phyloP scores from a whole-genome alignment of 257 asterid genomes.

The Nicotiana knightiana region DNA sequence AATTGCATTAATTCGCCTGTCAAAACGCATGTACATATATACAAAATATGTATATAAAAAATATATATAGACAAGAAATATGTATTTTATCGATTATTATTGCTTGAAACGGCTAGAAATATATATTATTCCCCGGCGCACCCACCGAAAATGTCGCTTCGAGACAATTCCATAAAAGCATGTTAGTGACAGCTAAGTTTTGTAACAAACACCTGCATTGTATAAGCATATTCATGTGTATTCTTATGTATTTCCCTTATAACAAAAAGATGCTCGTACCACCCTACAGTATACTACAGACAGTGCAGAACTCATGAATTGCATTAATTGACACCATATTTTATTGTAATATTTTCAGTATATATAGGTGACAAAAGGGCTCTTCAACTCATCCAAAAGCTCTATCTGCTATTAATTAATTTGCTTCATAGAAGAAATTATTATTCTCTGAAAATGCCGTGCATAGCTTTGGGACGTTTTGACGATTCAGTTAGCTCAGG shows the following conservation, averaged over 20 bases:
- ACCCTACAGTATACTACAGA: neutral
- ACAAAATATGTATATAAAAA: no score
- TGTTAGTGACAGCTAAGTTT: slow-evolving; percentile 7
- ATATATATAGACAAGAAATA: no score
- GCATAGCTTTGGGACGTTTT: slow-evolving; percentile 70
- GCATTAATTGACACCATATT: neutral
- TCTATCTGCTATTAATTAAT: neutral
- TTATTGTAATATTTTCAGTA: neutral
- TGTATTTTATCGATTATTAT: no score
- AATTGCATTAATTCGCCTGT: no score
- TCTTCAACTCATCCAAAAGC: neutral
- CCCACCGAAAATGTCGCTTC: neutral
- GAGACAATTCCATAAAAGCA: neutral
- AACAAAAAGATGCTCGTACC: neutral
- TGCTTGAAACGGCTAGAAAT: accelerated
- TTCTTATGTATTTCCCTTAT: neutral
- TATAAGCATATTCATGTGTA: neutral
- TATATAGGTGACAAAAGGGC: neutral
- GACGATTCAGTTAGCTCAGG: slow-evolving; percentile 61
- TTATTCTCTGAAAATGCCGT: slow-evolving; percentile 37
- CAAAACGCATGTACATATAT: no score
- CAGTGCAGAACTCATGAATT: neutral
- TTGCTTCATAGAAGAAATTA: no score
- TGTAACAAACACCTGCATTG: neutral
- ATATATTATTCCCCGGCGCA: no score